Percentiles rank a stretch among this genome's conserved stretches.
Conservation (phyloP, 2,329 filamentous ascomycete genomes). For the Anthostomella pinea region DNA sequence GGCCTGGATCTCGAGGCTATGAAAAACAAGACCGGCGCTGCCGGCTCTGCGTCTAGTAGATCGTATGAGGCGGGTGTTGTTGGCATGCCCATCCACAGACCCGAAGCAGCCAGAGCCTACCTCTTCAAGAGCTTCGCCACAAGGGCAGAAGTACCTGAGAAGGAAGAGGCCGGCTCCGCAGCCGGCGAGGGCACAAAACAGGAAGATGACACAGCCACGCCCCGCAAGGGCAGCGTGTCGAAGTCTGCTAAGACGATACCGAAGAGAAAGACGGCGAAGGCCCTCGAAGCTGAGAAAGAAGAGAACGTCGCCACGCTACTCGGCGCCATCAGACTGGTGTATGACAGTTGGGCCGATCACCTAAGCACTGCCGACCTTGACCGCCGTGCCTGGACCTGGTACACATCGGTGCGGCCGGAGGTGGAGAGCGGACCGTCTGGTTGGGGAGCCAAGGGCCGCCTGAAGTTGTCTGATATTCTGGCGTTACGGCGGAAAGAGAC, state of each 20-base stretch:
- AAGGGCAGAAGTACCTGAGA: constrained; percentile 25
- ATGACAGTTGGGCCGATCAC: constrained; percentile 68
- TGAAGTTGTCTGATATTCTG: constrained; percentile 66
- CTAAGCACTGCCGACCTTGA: constrained; percentile 67
- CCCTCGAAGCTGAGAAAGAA: constrained; percentile 59
- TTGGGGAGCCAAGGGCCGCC: constrained; percentile 77
- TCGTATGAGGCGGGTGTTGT: constrained; percentile 35
- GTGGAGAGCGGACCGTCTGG: constrained; percentile 71
- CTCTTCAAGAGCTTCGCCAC: constrained; percentile 58
- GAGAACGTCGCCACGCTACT: constrained; percentile 68
- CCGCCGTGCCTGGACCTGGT: constrained; percentile 77
- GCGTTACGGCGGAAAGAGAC: constrained; percentile 46
- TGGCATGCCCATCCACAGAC: constrained; percentile 70
- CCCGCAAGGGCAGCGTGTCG: constrained; percentile 11
- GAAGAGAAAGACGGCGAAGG: constrained; percentile 53
- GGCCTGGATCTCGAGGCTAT: constrained; percentile 55
- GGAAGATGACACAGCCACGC: constrained; percentile 6
- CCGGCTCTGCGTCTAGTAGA: constrained; percentile 24
- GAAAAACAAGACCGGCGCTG: constrained; percentile 36
- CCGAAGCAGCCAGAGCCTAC: constrained; percentile 64
- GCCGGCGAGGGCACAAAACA: neutral
- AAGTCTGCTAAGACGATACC: constrained; percentile 22
- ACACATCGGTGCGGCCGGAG: constrained; percentile 70
- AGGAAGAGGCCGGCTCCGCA: constrained; percentile 7
- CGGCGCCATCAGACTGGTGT: constrained; percentile 68